Percentiles rank a stretch among this genome's conserved stretches.
Conservation (phyloP, 2,329 filamentous ascomycete species). For the Paracoccidioides brasiliensis region DNA sequence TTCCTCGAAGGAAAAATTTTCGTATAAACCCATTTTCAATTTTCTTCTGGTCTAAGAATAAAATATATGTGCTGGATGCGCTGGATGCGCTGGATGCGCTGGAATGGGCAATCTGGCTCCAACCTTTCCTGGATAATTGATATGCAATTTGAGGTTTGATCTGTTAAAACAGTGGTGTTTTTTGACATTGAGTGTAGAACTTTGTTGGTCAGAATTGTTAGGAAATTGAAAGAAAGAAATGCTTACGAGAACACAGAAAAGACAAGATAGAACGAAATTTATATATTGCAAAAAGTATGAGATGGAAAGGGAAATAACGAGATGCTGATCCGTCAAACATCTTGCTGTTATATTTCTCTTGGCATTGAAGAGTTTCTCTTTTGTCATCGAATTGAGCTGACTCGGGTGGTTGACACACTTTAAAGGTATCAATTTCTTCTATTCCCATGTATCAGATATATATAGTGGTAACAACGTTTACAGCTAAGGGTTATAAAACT, state of each 20-base stretch:
- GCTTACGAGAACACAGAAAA: not conserved
- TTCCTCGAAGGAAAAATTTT: not conserved
- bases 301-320: not conserved
- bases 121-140: too few relatives aligned
- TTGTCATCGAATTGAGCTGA: not conserved
- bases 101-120: too few relatives aligned
- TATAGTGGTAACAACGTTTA: too few relatives aligned
- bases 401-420: not conserved
- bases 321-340: not conserved
- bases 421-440: not conserved
- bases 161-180: too few relatives aligned
- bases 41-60: not conserved
- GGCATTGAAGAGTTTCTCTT: not conserved
- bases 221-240: too few relatives aligned
- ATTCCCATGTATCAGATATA: not conserved
- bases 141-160: too few relatives aligned
- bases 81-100: too few relatives aligned
- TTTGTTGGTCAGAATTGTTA: too few relatives aligned
- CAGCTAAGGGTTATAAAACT: too few relatives aligned
- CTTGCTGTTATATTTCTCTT: conserved; percentile 1
- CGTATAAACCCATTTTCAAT: conserved; percentile 1
- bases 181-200: too few relatives aligned
- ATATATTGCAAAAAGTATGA: not conserved
- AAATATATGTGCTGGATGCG: too few relatives aligned
- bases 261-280: not conserved